phyloP scores from a whole-genome alignment of 352 stramenopile genomes.

The Phytophthora boehmeriae region DNA sequence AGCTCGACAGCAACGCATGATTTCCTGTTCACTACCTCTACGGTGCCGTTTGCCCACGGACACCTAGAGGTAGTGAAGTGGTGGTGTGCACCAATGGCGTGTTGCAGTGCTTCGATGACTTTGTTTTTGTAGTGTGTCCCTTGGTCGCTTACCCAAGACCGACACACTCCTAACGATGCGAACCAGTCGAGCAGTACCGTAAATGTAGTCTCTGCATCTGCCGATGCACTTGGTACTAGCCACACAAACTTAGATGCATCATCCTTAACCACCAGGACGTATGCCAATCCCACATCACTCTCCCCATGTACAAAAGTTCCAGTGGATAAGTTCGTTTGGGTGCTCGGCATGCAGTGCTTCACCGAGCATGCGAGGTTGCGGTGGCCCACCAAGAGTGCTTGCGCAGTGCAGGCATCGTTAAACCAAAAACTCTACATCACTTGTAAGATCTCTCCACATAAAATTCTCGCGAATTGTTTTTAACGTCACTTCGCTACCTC shows the following conservation, averaged over 20 bases:
- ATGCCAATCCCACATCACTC: slow-evolving; percentile 5
- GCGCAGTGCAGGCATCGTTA: slow-evolving; percentile 18
- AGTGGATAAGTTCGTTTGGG: slow-evolving; percentile 42
- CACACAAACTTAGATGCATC: slow-evolving; percentile 11
- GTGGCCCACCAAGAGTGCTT: not conserved
- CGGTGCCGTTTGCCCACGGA: slow-evolving; percentile 41
- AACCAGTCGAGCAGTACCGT: slow-evolving; percentile 22
- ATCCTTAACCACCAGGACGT: slow-evolving; percentile 37
- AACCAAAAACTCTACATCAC: slow-evolving; percentile 20
- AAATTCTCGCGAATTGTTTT: slow-evolving; percentile 11
- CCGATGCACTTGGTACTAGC: slow-evolving; percentile 17
- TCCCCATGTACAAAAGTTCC: slow-evolving; percentile 25
- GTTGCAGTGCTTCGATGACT: slow-evolving; percentile 20
- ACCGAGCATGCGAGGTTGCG: slow-evolving; percentile 17
- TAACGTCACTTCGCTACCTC: slow-evolving; percentile 16
- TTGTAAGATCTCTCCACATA: slow-evolving; percentile 7
- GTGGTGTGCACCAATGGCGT: slow-evolving; percentile 11
- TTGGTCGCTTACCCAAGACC: slow-evolving; percentile 27
- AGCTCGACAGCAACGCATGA: slow-evolving; percentile 12
- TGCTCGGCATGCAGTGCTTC: slow-evolving; percentile 25
- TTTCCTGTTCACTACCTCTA: slow-evolving; percentile 35
- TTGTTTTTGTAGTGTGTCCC: slow-evolving; percentile 39
- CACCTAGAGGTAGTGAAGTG: slow-evolving; percentile 25
- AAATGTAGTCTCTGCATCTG: not conserved
- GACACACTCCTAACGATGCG: slow-evolving; percentile 21